phyloP scores from a whole-genome alignment of 441 rosid species.

The Macaranga tanarius region DNA sequence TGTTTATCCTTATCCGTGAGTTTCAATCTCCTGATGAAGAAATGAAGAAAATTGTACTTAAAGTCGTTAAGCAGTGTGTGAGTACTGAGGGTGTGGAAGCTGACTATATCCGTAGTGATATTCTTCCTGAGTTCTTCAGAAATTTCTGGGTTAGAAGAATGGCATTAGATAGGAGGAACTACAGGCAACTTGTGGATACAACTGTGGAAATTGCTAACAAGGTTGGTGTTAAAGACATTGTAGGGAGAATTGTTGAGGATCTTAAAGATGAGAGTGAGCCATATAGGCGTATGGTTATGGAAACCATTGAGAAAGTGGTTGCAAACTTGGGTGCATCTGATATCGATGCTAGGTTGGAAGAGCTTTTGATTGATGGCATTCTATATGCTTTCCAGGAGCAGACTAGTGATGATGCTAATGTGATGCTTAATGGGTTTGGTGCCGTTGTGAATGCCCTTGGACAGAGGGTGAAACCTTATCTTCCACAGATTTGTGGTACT shows the following conservation, averaged over 20 bases:
- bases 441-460: slow-evolving; percentile 97
- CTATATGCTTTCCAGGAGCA: slow-evolving; percentile 98
- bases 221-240: slow-evolving; percentile 92
- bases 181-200: slow-evolving; percentile 89
- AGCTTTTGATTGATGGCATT: slow-evolving; percentile 95
- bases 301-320: slow-evolving; percentile 93
- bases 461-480: slow-evolving; percentile 93
- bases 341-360: slow-evolving; percentile 86
- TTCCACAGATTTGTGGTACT: slow-evolving; percentile 99
- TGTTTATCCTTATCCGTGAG: slow-evolving; percentile 86
- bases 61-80: slow-evolving; percentile 97
- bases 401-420: slow-evolving; percentile 94
- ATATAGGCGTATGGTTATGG: slow-evolving; percentile 94
- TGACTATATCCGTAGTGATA: slow-evolving; percentile 79
- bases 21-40: slow-evolving; percentile 98
- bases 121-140: slow-evolving; percentile 85
- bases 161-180: slow-evolving; percentile 93
- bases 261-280: slow-evolving; percentile 96
- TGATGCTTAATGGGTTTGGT: slow-evolving; percentile 97
- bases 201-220: slow-evolving; percentile 95
- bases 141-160: slow-evolving; percentile 94
- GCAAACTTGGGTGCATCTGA: slow-evolving; percentile 91
- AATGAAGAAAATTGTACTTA: slow-evolving; percentile 95
- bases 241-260: slow-evolving; percentile 83
- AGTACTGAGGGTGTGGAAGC: slow-evolving; percentile 96